Percentiles rank a stretch among this genome's conserved stretches.
These are phyloP conservation scores for Beauveria medogensis DNA, from an alignment of 2,329 filamentous ascomycete species.

Conservation along the genomic window DNA sequence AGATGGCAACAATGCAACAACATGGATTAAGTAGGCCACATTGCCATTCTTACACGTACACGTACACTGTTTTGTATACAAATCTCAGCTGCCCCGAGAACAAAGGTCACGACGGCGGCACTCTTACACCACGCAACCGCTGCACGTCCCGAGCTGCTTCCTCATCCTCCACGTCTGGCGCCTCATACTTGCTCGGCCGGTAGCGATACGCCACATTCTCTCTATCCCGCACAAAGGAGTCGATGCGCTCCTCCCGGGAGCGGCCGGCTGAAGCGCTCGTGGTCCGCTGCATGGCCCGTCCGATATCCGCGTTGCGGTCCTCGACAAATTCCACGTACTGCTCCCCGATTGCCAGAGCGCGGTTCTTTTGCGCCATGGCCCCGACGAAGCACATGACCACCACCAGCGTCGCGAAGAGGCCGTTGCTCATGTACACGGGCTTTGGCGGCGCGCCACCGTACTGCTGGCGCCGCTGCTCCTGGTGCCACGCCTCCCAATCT, in stretches of 20 bases:
- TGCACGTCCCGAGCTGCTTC: background rate
- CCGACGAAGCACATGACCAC: constrained; percentile 61
- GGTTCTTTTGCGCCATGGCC: constrained; percentile 62
- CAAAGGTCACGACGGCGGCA: background rate
- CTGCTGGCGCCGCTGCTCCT: constrained; percentile 37
- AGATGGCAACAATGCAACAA: too few relatives aligned
- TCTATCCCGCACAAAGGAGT: constrained; percentile 67
- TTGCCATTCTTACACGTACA: background rate
- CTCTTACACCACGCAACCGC: background rate
- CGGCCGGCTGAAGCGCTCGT: constrained; percentile 44
- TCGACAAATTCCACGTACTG: constrained; percentile 59
- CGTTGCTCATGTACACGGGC: constrained; percentile 66
- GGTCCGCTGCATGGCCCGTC: constrained; percentile 47
- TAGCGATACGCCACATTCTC: constrained; percentile 39
- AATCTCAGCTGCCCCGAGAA: background rate
- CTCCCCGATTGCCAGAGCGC: constrained; percentile 55
- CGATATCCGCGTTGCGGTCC: constrained; percentile 57
- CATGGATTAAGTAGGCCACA: background rate
- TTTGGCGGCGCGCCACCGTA: constrained; percentile 40
- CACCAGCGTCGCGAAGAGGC: constrained; percentile 64
- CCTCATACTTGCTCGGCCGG: constrained; percentile 23
- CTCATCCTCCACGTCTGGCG: background rate
- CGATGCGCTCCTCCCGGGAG: constrained; percentile 58
- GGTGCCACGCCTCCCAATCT: constrained; percentile 83
- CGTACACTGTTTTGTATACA: background rate